Base-by-base conservation (phyloP, 768 basidiomycete genomes). In the Gloeophyllum trabeum region DNA sequence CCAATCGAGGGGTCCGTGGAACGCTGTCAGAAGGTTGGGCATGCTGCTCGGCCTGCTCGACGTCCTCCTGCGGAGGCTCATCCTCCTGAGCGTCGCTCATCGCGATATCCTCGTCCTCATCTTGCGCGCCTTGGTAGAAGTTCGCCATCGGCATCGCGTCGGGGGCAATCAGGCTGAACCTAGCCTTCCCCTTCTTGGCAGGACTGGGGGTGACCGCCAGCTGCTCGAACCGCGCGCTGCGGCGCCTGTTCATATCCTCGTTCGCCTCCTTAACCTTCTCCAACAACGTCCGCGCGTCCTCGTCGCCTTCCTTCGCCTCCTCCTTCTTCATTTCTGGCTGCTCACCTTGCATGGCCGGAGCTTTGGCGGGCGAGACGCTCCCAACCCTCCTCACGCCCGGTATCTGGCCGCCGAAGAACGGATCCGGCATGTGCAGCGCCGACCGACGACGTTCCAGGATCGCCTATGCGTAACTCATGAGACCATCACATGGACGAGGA, bases 371-470 rank as follows among this genome's bases (percentile, higher is more conserved):
- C 2, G 48, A 45, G 43, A 46, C 42, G 20, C 52, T 45, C 59
- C 57, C 54, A 46, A 54, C 55, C 54, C 51, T 56, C 57, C 57
- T 60, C 6, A 75, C 63, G 1, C 76, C 78, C 1, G 79, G 78
- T 12, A 70, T 63, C 16, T 71, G 69, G 18, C 67, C 73, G 16
- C 59, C 64, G 55, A 73, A 77, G 52, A 73, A 74, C 16, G 50
- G 42, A 54, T 70, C 61, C 45, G 74, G 54, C 47, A 65, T 60
- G 3, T 59, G 62, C 28, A 80, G 53, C 0, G 79, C 80, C 42
- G 77, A 80, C 6, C 70, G 65, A 20, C 80, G 60, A 6, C 81
- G 69, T 41, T 79, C 79, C 48, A 71, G 69, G 32, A 83, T 81
- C 0, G 76, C 79, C 67, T 74, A 43, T 22, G 28, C n/a, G 28